These are phyloP conservation scores for Leishmania mexicana DNA, from an alignment of 208 protist species.

Conservation along the genomic window DNA sequence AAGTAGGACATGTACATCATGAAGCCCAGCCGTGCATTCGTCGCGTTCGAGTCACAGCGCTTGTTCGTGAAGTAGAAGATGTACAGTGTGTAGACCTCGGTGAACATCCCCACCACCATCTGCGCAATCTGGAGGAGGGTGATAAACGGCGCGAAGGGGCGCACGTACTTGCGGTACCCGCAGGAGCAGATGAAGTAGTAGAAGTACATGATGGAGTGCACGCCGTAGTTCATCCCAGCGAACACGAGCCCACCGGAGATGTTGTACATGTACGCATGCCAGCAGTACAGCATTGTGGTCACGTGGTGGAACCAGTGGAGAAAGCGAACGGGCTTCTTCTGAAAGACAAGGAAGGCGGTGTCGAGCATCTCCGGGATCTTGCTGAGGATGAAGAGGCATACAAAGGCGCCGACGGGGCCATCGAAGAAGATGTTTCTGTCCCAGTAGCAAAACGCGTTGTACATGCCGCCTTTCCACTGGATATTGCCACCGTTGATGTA, in stretches of 20 bases:
- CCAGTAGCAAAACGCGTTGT: conserved; percentile 60
- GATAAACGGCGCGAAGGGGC: conserved; percentile 82
- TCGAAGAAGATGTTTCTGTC: conserved; percentile 57
- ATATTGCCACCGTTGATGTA: conserved; percentile 23
- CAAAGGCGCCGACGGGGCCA: conserved; percentile 60
- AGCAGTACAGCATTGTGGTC: conserved; percentile 93
- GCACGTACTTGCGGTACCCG: conserved; percentile 56
- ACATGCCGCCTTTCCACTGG: conserved; percentile 44
- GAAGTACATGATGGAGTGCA: conserved; percentile 95
- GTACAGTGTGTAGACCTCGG: conserved; percentile 60
- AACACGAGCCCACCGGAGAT: conserved; percentile 81
- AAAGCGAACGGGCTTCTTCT: conserved; percentile 84
- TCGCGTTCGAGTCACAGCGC: conserved; percentile 40
- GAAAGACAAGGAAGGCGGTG: conserved; percentile 86
- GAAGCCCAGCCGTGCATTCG: conserved; percentile 63
- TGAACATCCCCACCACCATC: conserved; percentile 89
- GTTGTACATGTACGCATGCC: conserved; percentile 66
- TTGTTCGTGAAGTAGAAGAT: conserved; percentile 32
- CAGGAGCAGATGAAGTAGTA: conserved; percentile 92
- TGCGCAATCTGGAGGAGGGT: conserved; percentile 90
- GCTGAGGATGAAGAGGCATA: conserved; percentile 70
- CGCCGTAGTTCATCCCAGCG: conserved; percentile 91
- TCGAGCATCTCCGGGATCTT: conserved; percentile 91
- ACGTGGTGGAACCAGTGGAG: conserved; percentile 94
- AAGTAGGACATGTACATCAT: conserved; percentile 94